Percentiles rank a stretch among this genome's conserved stretches.
Conservation (phyloP, 179 eudicot genomes). For the Gypsophila paniculata region DNA sequence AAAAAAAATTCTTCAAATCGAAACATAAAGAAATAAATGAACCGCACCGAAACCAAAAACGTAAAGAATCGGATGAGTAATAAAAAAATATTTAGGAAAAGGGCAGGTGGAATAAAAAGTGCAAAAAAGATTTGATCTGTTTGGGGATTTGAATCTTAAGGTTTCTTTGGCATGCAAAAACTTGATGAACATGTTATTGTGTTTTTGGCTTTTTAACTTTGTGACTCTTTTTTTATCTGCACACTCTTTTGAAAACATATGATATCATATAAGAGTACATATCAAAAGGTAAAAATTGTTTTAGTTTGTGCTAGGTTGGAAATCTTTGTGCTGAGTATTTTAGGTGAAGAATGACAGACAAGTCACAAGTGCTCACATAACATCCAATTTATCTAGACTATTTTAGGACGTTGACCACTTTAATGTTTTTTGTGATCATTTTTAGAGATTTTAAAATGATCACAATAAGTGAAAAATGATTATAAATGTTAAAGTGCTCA, state of each 20-base stretch:
- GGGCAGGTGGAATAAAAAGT: conserved; percentile 27
- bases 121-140: conserved; percentile 26
- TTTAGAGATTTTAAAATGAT: too few species aligned
- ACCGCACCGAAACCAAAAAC: too few species aligned
- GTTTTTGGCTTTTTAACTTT: conserved; percentile 19
- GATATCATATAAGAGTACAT: conserved; percentile 16
- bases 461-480: too few species aligned
- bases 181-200: conserved; percentile 30
- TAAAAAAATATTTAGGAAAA: conserved; percentile 21
- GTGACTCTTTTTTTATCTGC: neutral
- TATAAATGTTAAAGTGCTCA: too few species aligned
- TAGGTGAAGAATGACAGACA: conserved; percentile 19
- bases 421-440: too few species aligned
- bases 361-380: conserved; percentile 7
- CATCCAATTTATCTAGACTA: too few species aligned
- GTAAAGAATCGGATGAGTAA: conserved; percentile 29
- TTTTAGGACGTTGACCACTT: too few species aligned
- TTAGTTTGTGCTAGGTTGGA: neutral
- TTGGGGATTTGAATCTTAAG: conserved; percentile 39
- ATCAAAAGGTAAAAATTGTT: conserved; percentile 27
- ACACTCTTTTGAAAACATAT: neutral
- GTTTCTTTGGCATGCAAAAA: conserved; percentile 30
- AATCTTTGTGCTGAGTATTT: conserved; percentile 1
- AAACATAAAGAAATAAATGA: too few species aligned
- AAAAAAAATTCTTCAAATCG: too few species aligned